phyloP scores from a whole-genome alignment of 1,139 yeast genomes.

The Debaryomyces robertsiae region DNA sequence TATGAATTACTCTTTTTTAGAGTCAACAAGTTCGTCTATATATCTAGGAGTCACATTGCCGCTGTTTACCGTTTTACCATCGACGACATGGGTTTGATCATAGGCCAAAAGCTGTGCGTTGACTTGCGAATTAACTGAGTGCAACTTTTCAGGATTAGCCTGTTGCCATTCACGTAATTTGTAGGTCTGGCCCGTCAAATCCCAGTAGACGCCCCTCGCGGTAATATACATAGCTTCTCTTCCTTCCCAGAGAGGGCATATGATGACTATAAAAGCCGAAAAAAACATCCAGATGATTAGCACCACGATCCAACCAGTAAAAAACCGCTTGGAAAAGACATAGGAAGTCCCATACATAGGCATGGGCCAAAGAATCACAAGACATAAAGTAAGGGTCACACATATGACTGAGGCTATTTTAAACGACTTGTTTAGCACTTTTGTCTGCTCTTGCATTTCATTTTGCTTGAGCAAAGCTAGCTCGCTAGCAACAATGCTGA shows the following conservation, averaged over 20 bases:
- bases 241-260: slow-evolving; percentile 71
- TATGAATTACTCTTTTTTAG: slow-evolving; percentile 1
- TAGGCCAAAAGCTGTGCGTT: slow-evolving; percentile 35
- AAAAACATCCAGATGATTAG: slow-evolving; percentile 72
- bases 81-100: slow-evolving; percentile 27
- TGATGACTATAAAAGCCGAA: slow-evolving; percentile 55
- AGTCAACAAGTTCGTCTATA: slow-evolving; percentile 29
- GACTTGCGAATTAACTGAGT: slow-evolving; percentile 65
- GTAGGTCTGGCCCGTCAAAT: slow-evolving; percentile 68
- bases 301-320: slow-evolving; percentile 83
- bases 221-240: slow-evolving; percentile 63
- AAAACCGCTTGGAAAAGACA: slow-evolving; percentile 68
- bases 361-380: slow-evolving; percentile 81
- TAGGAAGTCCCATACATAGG: slow-evolving; percentile 82
- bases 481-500: slow-evolving; percentile 45
- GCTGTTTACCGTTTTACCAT: slow-evolving; percentile 30
- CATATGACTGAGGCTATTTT: slow-evolving; percentile 59
- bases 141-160: slow-evolving; percentile 66
- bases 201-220: slow-evolving; percentile 82
- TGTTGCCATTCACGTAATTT: slow-evolving; percentile 76
- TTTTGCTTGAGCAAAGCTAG: slow-evolving; percentile 39
- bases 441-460: slow-evolving; percentile 47
- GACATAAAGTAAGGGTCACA: slow-evolving; percentile 56
- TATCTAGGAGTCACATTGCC: slow-evolving; percentile 26
- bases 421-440: slow-evolving; percentile 50